Percentiles rank a stretch among this genome's conserved stretches.
These are phyloP conservation scores for Aspergillus panamensis DNA, from an alignment of 495 filamentous ascomycete genomes.

Conservation along the genomic window DNA sequence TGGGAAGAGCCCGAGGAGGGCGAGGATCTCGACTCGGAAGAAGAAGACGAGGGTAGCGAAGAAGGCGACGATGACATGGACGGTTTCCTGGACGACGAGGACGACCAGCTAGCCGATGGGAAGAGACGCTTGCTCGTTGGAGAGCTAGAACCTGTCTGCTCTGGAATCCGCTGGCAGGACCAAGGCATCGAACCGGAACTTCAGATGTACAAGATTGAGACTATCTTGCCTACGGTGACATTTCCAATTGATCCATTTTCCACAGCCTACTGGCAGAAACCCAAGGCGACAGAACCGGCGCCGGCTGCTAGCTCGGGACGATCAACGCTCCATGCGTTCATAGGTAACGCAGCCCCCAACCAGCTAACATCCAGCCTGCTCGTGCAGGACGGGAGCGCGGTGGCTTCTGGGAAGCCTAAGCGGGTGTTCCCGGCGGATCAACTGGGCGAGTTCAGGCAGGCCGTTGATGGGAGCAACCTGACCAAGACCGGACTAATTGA, in stretches of 20 bases:
- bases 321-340: constrained; percentile 29
- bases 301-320: constrained; percentile 15
- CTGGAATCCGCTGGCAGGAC: constrained; percentile 80
- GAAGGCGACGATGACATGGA: constrained; percentile 55
- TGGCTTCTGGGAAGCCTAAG: constrained; percentile 29
- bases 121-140: constrained; percentile 53
- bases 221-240: constrained; percentile 54
- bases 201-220: constrained; percentile 62
- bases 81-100: constrained; percentile 52
- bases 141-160: constrained; percentile 71
- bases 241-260: constrained; percentile 83
- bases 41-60: constrained; percentile 64
- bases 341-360: constrained; percentile 16
- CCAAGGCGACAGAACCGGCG: constrained; percentile 24
- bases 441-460: constrained; percentile 68
- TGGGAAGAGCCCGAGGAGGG: constrained; percentile 85
- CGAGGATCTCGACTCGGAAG: constrained; percentile 71
- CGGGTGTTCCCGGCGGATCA: constrained; percentile 53
- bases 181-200: constrained; percentile 42
- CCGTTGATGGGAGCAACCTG: constrained; percentile 64
- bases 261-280: constrained; percentile 69
- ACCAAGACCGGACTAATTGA: constrained; percentile 76
- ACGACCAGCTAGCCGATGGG: constrained; percentile 37
- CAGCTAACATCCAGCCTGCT: constrained; percentile 4
- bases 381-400: constrained; percentile 13